Evolutionary conservation across 805 yeast genomes (phyloP).

Genomic region (Kluyveromyces dobzhanskii): DNA sequence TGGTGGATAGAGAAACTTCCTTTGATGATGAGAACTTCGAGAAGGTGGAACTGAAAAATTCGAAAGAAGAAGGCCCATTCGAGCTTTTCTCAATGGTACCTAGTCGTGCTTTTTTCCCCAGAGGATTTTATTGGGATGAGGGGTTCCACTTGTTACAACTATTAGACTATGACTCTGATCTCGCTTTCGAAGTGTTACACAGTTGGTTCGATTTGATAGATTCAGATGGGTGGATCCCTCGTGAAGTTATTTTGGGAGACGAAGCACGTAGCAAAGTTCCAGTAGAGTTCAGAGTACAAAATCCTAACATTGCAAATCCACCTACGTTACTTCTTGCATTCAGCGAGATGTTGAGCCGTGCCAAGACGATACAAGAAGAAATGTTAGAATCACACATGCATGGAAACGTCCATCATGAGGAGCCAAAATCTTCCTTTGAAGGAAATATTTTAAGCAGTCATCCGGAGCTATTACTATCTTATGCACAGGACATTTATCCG

Average conservation of each 20-base stretch:
- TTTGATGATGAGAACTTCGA: constrained; percentile 66
- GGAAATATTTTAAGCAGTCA: constrained; percentile 39
- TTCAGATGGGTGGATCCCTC: constrained; percentile 87
- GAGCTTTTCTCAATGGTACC: constrained; percentile 81
- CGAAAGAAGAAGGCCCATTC: constrained; percentile 64
- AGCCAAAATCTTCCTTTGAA: constrained; percentile 22
- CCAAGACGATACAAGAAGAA: constrained; percentile 22
- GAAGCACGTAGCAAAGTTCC: constrained; percentile 90
- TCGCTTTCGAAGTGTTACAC: constrained; percentile 67
- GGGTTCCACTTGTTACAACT: constrained; percentile 88
- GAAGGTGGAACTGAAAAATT: constrained; percentile 38
- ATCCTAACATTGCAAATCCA: constrained; percentile 87
- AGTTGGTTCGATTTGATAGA: constrained; percentile 88
- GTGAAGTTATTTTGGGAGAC: constrained; percentile 88
- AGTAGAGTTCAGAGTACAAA: constrained; percentile 70
- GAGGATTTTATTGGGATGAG: constrained; percentile 99
- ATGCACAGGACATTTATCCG: constrained; percentile 65
- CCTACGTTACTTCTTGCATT: constrained; percentile 82
- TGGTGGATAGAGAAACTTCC: constrained; percentile 66
- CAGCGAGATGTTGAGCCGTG: constrained; percentile 44
- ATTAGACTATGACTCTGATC: constrained; percentile 72
- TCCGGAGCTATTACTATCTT: constrained; percentile 50
- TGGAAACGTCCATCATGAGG: constrained; percentile 27
- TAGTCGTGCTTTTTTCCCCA: constrained; percentile 86
- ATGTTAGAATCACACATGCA: constrained; percentile 18